A percentile compares a stretch with the other conserved stretches of the same genome.
Evolutionary conservation across 352 stramenopile genomes (phyloP).

Genomic region (Pythium phragmiticola): DNA sequence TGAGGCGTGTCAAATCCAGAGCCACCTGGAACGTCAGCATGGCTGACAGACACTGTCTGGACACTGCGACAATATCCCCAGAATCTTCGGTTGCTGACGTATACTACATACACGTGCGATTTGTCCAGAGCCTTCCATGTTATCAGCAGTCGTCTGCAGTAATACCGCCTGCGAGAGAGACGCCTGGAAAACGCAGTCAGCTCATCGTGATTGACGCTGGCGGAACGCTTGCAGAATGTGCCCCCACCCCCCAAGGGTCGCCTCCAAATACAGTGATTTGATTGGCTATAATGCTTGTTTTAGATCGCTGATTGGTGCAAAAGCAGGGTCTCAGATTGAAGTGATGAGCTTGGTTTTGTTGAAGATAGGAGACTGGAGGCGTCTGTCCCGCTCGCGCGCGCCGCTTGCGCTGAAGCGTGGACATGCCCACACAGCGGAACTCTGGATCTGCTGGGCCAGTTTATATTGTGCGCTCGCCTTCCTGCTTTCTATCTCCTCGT

Average conservation of each 20-base stretch:
- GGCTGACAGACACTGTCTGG: too few relatives aligned
- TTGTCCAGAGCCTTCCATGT: too few relatives aligned
- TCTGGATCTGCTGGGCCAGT: background rate
- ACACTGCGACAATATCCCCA: background rate
- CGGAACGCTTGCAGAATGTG: constrained; percentile 7
- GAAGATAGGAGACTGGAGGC: background rate
- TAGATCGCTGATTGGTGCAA: background rate
- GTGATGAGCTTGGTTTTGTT: background rate
- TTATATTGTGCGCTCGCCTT: background rate
- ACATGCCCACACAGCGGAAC: too few relatives aligned
- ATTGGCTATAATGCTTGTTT: background rate
- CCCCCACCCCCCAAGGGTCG: background rate
- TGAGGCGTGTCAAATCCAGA: background rate
- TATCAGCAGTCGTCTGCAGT: too few relatives aligned
- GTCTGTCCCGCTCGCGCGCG: background rate
- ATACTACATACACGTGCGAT: background rate
- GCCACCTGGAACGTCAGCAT: background rate
- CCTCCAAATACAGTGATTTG: background rate
- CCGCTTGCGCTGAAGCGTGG: background rate
- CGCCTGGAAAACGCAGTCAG: background rate
- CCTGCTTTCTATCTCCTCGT: background rate
- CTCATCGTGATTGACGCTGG: background rate
- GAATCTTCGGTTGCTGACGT: background rate
- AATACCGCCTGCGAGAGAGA: too few relatives aligned
- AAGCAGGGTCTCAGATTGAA: constrained; percentile 3